These are phyloP conservation scores for Funneliformis geosporum DNA, from an alignment of 192 early-diverging fungal species.

Conservation along the genomic window DNA sequence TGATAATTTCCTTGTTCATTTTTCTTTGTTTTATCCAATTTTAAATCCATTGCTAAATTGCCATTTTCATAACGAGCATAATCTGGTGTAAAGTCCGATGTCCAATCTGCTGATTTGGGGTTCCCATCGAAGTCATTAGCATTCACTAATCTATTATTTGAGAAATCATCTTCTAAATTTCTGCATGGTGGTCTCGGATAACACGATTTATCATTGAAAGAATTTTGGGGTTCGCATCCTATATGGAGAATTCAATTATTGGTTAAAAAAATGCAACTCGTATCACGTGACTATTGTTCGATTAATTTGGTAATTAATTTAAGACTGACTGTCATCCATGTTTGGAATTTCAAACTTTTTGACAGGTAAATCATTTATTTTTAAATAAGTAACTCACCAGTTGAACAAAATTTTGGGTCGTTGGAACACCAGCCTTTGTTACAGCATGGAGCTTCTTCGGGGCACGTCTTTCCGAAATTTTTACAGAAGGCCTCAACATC, in stretches of 20 bases:
- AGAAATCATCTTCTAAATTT: conserved; percentile 37
- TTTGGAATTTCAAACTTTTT: too few relatives aligned
- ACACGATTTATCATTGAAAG: conserved; percentile 39
- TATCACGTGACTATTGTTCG: too few relatives aligned
- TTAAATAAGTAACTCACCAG: background rate
- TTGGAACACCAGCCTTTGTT: conserved; percentile 47
- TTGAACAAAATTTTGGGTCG: conserved; percentile 39
- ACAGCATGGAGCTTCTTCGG: conserved; percentile 50
- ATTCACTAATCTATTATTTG: conserved; percentile 18
- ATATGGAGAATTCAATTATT: background rate
- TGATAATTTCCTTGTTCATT: conserved; percentile 46
- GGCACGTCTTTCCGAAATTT: conserved; percentile 38
- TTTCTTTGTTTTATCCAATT: conserved; percentile 33
- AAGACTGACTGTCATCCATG: too few relatives aligned
- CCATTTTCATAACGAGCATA: conserved; percentile 42
- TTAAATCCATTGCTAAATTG: conserved; percentile 45
- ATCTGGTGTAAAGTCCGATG: conserved; percentile 54
- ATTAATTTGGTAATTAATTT: too few relatives aligned
- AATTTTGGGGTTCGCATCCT: conserved; percentile 47
- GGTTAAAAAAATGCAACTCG: background rate
- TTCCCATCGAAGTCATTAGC: conserved; percentile 49
- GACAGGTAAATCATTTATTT: background rate
- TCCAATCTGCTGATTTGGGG: conserved; percentile 45
- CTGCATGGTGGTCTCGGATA: conserved; percentile 39
- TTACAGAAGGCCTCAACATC: background rate